Evolutionary conservation across 768 basidiomycete genomes (phyloP), one percentile per base, ranked within the genome.

Genomic region (Exidia glandulosa): DNA sequence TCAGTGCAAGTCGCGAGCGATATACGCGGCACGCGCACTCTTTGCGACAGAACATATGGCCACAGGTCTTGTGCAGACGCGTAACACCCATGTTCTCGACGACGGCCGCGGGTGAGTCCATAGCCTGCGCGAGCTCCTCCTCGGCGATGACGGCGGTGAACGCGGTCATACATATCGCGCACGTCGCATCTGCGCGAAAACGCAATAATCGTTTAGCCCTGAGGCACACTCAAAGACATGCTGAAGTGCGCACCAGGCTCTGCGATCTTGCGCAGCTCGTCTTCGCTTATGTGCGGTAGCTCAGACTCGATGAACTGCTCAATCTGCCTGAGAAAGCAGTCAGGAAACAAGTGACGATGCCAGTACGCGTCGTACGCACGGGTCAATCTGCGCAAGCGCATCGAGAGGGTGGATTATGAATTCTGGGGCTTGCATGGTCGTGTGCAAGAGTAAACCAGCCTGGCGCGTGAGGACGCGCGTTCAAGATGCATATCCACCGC

Each of bases 101-200:
- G 16, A 87, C 79, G 62, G 86, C 79, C 9, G 88, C 86, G 3
- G 88, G 87, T 1, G 88, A 87, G 66, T 90, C 88, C 84, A 90
- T 86, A 6, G 77, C 89, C 27, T 73, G 66, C 0, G 87, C 86
- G 57, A 78, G 78, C 70, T 92, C 88, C 67, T 89, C 87, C 63
- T 90, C 86, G 1, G 87, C 80, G 27, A 91, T 69, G 19, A 86
- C 73, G 12, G 86, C 81, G n/a, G 79, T 75, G 65, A 85, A 84
- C 0, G 86, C 74, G 33, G 79, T 85, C 63, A 86, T 78, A 69
- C 90, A 92, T 64, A 92, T 87, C 12, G 89, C 81, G 66, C 90
- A 92, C 19, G 76, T 69, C 6, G 83, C 81, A 63, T 90, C 90
- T 90, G 60, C 14, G 48, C 54, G 13, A 2, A 57, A 27, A 57